Conservation (phyloP, 441 rosid genomes). For the Melastoma candidum region DNA sequence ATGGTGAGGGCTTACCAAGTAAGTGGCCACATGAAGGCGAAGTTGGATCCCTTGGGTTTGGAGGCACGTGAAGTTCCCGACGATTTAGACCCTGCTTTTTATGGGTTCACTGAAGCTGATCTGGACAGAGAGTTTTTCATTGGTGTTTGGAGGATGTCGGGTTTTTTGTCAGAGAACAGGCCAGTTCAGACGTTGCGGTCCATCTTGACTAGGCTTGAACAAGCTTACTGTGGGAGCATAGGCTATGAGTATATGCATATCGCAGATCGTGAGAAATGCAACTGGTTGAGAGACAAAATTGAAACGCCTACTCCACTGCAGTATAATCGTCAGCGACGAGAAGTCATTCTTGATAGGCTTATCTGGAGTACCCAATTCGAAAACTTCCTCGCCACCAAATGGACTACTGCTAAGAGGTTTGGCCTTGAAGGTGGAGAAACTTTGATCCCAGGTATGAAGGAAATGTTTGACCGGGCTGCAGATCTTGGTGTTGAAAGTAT, state of each 20-base stretch:
- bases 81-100: constrained; percentile 66
- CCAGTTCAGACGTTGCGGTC: constrained; percentile 91
- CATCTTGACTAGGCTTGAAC: constrained; percentile 81
- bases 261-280: constrained; percentile 77
- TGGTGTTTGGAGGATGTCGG: constrained; percentile 95
- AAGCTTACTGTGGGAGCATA: constrained; percentile 91
- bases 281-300: constrained; percentile 95
- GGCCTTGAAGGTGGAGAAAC: constrained; percentile 99
- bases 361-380: constrained; percentile 95
- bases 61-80: constrained; percentile 75
- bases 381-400: constrained; percentile 90
- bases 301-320: constrained; percentile 83
- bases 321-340: constrained; percentile 77
- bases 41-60: constrained; percentile 74
- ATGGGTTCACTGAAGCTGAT: constrained; percentile 89
- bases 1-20: constrained; percentile 96
- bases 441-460: constrained; percentile 96
- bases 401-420: constrained; percentile 94
- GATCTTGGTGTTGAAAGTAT: constrained; percentile 97
- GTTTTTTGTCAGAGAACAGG: constrained; percentile 90
- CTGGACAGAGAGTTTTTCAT: constrained; percentile 91
- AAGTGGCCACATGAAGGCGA: constrained; percentile 93
- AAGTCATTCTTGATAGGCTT: constrained; percentile 83
- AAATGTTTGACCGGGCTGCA: constrained; percentile 94
- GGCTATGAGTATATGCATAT: constrained; percentile 99